Evolutionary conservation across 2,329 filamentous ascomycete genomes (phyloP).

Genomic region (Fusarium xyrophilum): DNA sequence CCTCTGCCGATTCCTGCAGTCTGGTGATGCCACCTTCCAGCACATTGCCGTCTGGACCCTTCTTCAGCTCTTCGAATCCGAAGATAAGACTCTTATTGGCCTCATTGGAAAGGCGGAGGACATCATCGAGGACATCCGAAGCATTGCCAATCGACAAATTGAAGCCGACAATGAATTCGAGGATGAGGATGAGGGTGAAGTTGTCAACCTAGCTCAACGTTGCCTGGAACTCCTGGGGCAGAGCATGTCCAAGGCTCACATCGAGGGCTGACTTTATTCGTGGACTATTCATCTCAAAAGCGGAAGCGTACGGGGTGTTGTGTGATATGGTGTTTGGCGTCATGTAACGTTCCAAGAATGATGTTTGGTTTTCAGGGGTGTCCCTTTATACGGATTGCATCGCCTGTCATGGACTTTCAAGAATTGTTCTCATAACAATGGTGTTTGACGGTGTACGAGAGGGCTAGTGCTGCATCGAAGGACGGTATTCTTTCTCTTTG

Average conservation of each 20-base stretch:
- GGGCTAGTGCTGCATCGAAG: constrained; percentile 13
- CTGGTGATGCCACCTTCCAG: constrained; percentile 96
- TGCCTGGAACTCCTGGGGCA: constrained; percentile 87
- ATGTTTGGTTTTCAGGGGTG: constrained; percentile 36
- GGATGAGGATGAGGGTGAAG: constrained; percentile 91
- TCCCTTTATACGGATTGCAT: constrained; percentile 36
- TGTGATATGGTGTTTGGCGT: constrained; percentile 44
- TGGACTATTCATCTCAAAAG: constrained; percentile 39
- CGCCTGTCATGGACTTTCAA: constrained; percentile 25
- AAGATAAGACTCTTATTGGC: constrained; percentile 86
- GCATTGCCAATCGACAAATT: constrained; percentile 87
- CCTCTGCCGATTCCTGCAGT: constrained; percentile 88
- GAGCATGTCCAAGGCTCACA: constrained; percentile 76
- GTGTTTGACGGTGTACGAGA: constrained; percentile 27
- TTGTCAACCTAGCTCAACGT: constrained; percentile 86
- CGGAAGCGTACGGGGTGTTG: constrained; percentile 35
- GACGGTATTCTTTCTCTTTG: constrained; percentile 38
- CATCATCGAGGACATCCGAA: constrained; percentile 88
- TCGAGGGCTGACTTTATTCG: constrained; percentile 68
- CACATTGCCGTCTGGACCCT: constrained; percentile 99
- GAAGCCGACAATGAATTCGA: constrained; percentile 86
- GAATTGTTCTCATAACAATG: constrained; percentile 23
- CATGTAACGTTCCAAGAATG: constrained; percentile 40
- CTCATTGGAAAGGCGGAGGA: constrained; percentile 90
- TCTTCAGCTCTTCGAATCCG: constrained; percentile 92